Evolutionary conservation across 495 filamentous ascomycete species (phyloP), one percentile per base, ranked within the genome.

Genomic region (Podospora anserina): DNA sequence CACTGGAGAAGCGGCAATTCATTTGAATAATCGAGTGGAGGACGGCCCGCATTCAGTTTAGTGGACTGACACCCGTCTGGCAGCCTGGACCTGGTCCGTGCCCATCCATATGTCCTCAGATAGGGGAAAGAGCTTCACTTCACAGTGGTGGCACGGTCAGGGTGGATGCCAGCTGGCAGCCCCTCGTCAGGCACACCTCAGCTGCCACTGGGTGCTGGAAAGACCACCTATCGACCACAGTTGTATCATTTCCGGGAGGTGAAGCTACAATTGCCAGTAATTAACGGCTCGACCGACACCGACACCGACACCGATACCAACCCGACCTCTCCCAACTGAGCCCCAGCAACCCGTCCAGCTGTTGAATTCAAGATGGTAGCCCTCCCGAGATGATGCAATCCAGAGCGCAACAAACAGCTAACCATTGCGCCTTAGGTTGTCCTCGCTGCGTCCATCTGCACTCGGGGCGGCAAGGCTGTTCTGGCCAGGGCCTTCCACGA

Each of bases 361-460:
- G 34, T 32, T 61, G 19, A 44, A 68, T 34, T 66, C 68, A 72
- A 74, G 66, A 77, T 77, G 75, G 75, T 77, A 68, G 20, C 3
- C 27, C 0, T 32, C 30, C 49, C 32, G 15, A 49, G 39, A 49
- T 49, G 39, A 5, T 13, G 39, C 39, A 18, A 6, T 32, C 7
- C 30, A 32, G 2, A 49, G 7, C 39, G 5, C 39, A 49, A 23
- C 28, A 63, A 70, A 55, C 39, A 20, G 64, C 71, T 76, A 39
- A 76, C 65, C 20, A 13, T 54, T 23, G 20, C 32, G 30, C 57
- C 34, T 32, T 54, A 79, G 95, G 95, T 99, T 79, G 91, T 99
- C 77, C 92, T 99, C 76, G 95, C 95, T 80, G 95, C 95, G 66
- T 98, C 96, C 76, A 97, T 99, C 85, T 98, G 95, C 80, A 98